Base-by-base conservation (phyloP, 1,284 basidiomycete genomes). In the Amylostereum areolatum region DNA sequence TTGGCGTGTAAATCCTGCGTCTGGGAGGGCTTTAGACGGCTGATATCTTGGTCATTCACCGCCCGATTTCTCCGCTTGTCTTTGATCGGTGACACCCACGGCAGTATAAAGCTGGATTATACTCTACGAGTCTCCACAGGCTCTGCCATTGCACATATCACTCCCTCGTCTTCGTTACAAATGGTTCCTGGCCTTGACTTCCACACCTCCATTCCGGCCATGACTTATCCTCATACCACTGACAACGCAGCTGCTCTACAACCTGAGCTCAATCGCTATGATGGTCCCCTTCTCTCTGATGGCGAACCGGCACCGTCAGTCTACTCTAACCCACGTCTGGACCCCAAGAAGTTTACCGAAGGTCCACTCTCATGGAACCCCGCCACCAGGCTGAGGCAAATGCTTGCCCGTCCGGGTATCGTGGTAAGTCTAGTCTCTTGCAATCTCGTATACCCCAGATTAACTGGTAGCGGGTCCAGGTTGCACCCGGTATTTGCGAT, bases 401-500 rank as follows among this genome's bases (percentile, higher is more conserved):
- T 88, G 80, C 78, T 89, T 29, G 84, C 83, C 6, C 72, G 85
- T 40, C 85, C 85, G 5, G 85, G 85, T 32, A 88, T 89, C 49
- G 80, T 89, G 34, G 85, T 87, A 70, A 52, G 80, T 70, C 43
- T 42, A 0, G 8, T 34, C 18, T 9, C 0, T 12, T 25, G n/a
- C 12, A 8, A 12, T 18, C 5, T 45, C 28, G 30, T 2, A 41
- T 32, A 29, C 31, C 24, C 35, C 10, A 29, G n/a, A 28, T 11
- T 34, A 50, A 12, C 49, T 46, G 39, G 46, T 37, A 27, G 10
- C 4, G 24, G 47, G n/a, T 5, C 4, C 37, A 84, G 83, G 67
- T 85, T 57, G 85, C 85, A 2, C 86, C 86, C 5, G 88, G 88
- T 49, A 86, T 90, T 40, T 90, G 85, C 57, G 88, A 90, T 55